Base-by-base conservation (phyloP, 192 early-diverging fungal species). In the Phycomyces nitens region DNA sequence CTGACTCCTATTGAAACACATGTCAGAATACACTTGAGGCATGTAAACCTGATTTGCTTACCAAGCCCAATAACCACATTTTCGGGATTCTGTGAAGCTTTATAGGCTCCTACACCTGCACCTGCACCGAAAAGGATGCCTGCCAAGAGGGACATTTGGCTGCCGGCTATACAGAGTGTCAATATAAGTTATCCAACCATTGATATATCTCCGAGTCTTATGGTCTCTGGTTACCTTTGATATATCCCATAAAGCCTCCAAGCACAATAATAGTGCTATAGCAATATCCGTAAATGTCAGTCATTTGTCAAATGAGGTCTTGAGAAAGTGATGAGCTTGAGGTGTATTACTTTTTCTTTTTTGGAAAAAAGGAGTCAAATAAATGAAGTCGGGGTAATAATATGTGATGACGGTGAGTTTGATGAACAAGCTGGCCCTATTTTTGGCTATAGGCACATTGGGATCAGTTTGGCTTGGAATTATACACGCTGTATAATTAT, bases 231-330 rank as follows among this genome's bases (percentile, higher is more conserved):
- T 20, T 70, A 57, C 58, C 43, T 43, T 63, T 67, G 1, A 61
- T 23, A 62, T 51, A 76, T 21, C 74, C 74, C 58, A 76, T 52
- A 38, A 72, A 12, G 6, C 74, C 74, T 21, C 74, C 74, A n/a
- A 66, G 15, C 50, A 68, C 53, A 15, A 76, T 47, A 7, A 71
- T 23, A 1, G 42, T 34, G 42, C 58, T 65, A 53, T 72, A 76
- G 47, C 47, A 20, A 51, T 76, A 76, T 50, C 74, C 74, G 49
- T 59, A 18, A 23, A 41, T 55, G 60, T 74, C 73, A n/a, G 64
- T 58, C 68, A 73, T 74, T 63, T 50, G 18, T 5, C 7, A 44
- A 23, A 44, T 24, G 21, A 44, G 3, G 10, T 22, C 5, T 22
- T 60, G 43, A 24, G 40, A 15, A 5, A 5, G 2, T 7, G 7